Conservation (phyloP, 345 rosid genomes). For the Eucalyptus microcorys region DNA sequence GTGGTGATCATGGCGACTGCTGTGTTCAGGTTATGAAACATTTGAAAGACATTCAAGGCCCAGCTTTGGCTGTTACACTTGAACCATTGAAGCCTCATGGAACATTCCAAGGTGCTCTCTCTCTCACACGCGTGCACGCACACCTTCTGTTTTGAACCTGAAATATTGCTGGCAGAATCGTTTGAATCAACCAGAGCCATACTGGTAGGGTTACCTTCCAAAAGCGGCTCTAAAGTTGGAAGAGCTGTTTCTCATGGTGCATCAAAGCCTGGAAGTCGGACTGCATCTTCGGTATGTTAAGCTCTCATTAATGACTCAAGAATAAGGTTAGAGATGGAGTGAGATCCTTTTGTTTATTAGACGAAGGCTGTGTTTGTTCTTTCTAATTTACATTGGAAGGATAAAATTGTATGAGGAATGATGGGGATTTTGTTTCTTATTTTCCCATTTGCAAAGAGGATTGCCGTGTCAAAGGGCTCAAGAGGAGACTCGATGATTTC, state of each 20-base stretch:
- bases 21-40: conserved; percentile 60
- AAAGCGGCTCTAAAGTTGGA: conserved; percentile 42
- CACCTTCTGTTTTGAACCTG: not conserved
- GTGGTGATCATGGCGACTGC: not conserved
- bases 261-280: conserved; percentile 54
- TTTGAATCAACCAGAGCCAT: conserved; percentile 46
- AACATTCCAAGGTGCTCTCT: conserved; percentile 50
- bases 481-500: conserved; percentile 52
- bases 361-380: not conserved
- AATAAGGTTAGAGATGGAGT: not conserved
- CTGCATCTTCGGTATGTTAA: conserved; percentile 45
- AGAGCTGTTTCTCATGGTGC: conserved; percentile 56
- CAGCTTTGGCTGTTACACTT: conserved; percentile 70
- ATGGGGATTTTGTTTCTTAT: not conserved
- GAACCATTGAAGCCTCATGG: conserved; percentile 64
- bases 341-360: not conserved
- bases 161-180: conserved; percentile 26
- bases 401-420: not conserved
- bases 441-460: conserved; percentile 45
- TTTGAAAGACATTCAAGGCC: conserved; percentile 82
- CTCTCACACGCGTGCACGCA: not conserved
- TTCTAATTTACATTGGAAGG: not conserved
- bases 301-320: not conserved
- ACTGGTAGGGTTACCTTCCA: conserved; percentile 37
- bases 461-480: conserved; percentile 48